Conservation (phyloP, 2,329 filamentous ascomycete genomes). For the Pseudogymnoascus sp. region DNA sequence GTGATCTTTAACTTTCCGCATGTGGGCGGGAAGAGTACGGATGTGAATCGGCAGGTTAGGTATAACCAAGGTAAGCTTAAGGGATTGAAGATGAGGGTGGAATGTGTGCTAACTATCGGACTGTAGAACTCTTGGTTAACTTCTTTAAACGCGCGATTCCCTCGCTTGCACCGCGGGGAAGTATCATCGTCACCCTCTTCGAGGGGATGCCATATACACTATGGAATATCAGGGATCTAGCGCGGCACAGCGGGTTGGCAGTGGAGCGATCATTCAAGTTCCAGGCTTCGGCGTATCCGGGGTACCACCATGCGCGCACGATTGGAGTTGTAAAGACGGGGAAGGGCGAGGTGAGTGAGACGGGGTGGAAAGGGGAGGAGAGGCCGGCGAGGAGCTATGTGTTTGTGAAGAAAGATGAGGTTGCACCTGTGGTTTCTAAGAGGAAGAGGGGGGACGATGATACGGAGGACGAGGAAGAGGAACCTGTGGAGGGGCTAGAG, state of each 20-base stretch:
- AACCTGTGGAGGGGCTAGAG: conserved; percentile 24
- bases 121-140: conserved; percentile 59
- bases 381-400: conserved; percentile 51
- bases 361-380: conserved; percentile 44
- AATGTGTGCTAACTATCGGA: background rate
- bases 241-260: conserved; percentile 64
- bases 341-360: conserved; percentile 36
- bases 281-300: conserved; percentile 57
- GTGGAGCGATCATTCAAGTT: conserved; percentile 67
- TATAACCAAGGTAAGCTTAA: conserved; percentile 59
- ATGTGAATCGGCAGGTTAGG: conserved; percentile 89
- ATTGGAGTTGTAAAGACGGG: conserved; percentile 54
- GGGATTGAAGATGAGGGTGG: background rate
- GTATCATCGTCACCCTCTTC: conserved; percentile 77
- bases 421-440: conserved; percentile 27
- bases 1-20: conserved; percentile 97
- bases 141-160: conserved; percentile 54
- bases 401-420: conserved; percentile 53
- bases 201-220: conserved; percentile 90
- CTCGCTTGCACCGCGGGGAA: conserved; percentile 45
- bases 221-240: conserved; percentile 90
- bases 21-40: conserved; percentile 82
- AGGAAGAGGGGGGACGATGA: conserved; percentile 26
- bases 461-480: conserved; percentile 20
- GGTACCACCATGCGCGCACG: conserved; percentile 67